Percentiles rank a stretch among this genome's conserved stretches.
Conservation (phyloP, 805 yeast species). For the Cephaloascus fragrans region DNA sequence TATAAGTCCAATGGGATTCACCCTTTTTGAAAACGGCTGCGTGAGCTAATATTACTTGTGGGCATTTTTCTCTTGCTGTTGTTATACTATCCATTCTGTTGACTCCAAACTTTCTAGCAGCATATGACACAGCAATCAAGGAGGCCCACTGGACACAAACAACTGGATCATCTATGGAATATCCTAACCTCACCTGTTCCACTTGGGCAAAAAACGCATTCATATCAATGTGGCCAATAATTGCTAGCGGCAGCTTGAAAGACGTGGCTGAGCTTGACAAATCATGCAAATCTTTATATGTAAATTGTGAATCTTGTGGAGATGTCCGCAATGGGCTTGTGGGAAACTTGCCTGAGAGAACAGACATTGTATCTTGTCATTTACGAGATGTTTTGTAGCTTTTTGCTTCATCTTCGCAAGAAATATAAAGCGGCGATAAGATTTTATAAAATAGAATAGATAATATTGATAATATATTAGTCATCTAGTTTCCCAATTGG, state of each 20-base stretch:
- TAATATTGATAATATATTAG: too few relatives aligned
- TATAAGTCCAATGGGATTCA: slow-evolving; percentile 73
- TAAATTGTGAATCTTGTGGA: slow-evolving; percentile 27
- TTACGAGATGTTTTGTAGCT: too few relatives aligned
- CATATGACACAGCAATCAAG: slow-evolving; percentile 82
- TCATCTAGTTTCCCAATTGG: too few relatives aligned
- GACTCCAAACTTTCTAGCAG: slow-evolving; percentile 81
- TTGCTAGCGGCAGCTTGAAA: slow-evolving; percentile 59
- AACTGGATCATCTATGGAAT: slow-evolving; percentile 64
- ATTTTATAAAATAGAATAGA: too few relatives aligned
- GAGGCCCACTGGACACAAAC: slow-evolving; percentile 93
- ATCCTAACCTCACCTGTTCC: slow-evolving; percentile 67
- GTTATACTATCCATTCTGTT: slow-evolving; percentile 64
- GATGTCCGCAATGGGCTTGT: too few relatives aligned
- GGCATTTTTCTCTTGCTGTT: slow-evolving; percentile 69
- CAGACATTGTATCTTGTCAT: too few relatives aligned
- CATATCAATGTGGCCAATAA: slow-evolving; percentile 78
- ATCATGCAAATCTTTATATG: slow-evolving; percentile 36
- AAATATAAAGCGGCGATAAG: too few relatives aligned
- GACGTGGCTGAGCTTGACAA: slow-evolving; percentile 37
- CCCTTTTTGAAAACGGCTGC: slow-evolving; percentile 92
- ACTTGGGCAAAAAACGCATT: slow-evolving; percentile 97
- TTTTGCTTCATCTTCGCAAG: too few relatives aligned
- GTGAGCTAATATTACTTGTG: slow-evolving; percentile 68
- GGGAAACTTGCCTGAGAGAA: too few relatives aligned